Percentiles rank a stretch among this genome's conserved stretches.
Evolutionary conservation across 2,329 filamentous ascomycete species (phyloP).

Genomic region (Cercospora sp.): DNA sequence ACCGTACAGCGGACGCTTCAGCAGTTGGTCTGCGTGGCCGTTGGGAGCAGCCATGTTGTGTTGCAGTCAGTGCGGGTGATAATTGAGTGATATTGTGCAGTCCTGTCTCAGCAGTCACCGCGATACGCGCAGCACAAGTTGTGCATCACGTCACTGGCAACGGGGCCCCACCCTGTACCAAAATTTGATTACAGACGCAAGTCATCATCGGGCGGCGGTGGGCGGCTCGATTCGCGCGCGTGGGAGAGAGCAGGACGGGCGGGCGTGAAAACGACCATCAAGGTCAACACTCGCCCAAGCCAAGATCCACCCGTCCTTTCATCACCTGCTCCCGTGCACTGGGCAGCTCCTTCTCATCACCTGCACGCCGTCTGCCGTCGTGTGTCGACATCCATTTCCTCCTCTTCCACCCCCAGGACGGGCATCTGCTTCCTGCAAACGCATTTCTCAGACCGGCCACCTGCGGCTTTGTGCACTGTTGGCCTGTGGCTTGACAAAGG

Average conservation of each 20-base stretch:
- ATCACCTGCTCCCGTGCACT: neutral
- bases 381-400: neutral
- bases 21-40: conserved; percentile 35
- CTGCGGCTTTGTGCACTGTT: neutral
- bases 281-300: conserved; percentile 5
- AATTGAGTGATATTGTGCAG: conserved; percentile 2
- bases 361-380: neutral
- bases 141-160: neutral
- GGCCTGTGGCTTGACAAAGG: conserved; percentile 5
- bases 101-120: neutral
- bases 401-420: neutral
- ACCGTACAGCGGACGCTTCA: conserved; percentile 56
- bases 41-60: conserved; percentile 32
- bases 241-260: neutral
- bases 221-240: conserved; percentile 1
- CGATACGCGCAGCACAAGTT: neutral
- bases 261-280: neutral
- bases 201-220: neutral
- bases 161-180: neutral
- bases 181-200: neutral
- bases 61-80: neutral
- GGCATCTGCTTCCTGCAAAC: neutral
- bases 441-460: neutral
- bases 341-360: neutral
- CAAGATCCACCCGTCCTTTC: neutral